phyloP scores from a whole-genome alignment of 2,329 filamentous ascomycete genomes.

The Graphilbum fragrans region DNA sequence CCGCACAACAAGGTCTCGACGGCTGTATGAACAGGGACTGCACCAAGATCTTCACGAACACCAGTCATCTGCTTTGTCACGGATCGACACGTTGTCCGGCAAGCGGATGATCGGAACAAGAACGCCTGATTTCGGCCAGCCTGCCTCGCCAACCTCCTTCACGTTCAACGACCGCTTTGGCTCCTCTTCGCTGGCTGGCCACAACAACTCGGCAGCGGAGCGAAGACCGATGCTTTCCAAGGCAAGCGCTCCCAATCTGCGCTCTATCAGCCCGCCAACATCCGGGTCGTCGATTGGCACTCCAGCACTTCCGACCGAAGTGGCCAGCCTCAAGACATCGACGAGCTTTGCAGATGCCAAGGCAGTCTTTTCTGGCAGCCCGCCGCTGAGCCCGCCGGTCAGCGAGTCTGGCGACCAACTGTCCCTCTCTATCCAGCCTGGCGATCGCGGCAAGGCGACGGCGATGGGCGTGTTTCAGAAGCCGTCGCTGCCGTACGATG shows the following conservation, averaged over 20 bases:
- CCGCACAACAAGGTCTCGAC: slow-evolving; percentile 55
- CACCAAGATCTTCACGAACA: slow-evolving; percentile 72
- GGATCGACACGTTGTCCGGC: slow-evolving; percentile 66
- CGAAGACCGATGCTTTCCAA: slow-evolving; percentile 33
- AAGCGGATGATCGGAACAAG: slow-evolving; percentile 40
- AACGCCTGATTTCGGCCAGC: slow-evolving; percentile 35
- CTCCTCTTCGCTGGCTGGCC: neutral
- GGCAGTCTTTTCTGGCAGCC: slow-evolving; percentile 21
- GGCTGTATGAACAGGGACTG: slow-evolving; percentile 74
- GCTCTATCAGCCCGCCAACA: slow-evolving; percentile 38
- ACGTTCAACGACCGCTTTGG: slow-evolving; percentile 31
- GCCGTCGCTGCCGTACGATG: slow-evolving; percentile 65
- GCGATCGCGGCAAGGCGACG: slow-evolving; percentile 72
- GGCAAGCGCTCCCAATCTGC: slow-evolving; percentile 58
- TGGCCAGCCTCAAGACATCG: slow-evolving; percentile 10
- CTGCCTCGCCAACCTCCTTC: slow-evolving; percentile 31
- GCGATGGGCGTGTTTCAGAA: slow-evolving; percentile 54
- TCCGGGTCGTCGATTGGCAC: slow-evolving; percentile 24
- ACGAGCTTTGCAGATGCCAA: slow-evolving; percentile 23
- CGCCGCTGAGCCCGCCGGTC: slow-evolving; percentile 56
- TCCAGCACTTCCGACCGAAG: slow-evolving; percentile 17
- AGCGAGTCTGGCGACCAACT: slow-evolving; percentile 59
- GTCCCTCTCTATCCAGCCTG: slow-evolving; percentile 55
- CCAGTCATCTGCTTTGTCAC: slow-evolving; percentile 62
- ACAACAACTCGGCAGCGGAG: slow-evolving; percentile 1